phyloP scores from a whole-genome alignment of 2,329 filamentous ascomycete genomes.

The Westerdykella ornata region DNA sequence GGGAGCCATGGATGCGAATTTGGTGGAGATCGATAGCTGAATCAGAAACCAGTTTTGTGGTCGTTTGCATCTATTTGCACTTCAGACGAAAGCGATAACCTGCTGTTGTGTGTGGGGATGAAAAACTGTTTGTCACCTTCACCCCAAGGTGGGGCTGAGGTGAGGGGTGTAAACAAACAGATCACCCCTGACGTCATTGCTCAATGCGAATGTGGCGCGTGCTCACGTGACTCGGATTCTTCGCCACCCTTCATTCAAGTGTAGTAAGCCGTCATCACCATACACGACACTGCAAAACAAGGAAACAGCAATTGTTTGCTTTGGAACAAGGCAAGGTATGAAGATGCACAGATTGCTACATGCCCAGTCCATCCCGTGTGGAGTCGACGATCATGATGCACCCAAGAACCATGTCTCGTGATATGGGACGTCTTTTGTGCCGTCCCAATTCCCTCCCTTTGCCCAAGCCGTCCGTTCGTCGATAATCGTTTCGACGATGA shows the following conservation, averaged over 20 bases:
- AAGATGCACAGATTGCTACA: constrained; percentile 31
- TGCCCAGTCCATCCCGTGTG: constrained; percentile 26
- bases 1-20: no score
- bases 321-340: constrained; percentile 12
- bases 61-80: no score
- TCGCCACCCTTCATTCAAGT: no score
- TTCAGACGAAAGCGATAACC: no score
- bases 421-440: background rate
- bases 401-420: background rate
- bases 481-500: constrained; percentile 20
- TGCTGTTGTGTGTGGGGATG: no score
- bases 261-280: background rate
- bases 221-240: constrained; percentile 14
- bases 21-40: no score
- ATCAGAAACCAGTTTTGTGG: no score
- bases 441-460: constrained; percentile 9
- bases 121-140: no score
- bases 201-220: constrained; percentile 16
- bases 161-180: background rate
- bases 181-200: constrained; percentile 14
- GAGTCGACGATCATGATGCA: constrained; percentile 2
- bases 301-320: background rate
- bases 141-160: no score
- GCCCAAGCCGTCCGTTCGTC: constrained; percentile 22
- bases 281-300: background rate